These are phyloP conservation scores for Microascus cirrosus DNA, from an alignment of 2,329 filamentous ascomycete species.

Conservation along the genomic window DNA sequence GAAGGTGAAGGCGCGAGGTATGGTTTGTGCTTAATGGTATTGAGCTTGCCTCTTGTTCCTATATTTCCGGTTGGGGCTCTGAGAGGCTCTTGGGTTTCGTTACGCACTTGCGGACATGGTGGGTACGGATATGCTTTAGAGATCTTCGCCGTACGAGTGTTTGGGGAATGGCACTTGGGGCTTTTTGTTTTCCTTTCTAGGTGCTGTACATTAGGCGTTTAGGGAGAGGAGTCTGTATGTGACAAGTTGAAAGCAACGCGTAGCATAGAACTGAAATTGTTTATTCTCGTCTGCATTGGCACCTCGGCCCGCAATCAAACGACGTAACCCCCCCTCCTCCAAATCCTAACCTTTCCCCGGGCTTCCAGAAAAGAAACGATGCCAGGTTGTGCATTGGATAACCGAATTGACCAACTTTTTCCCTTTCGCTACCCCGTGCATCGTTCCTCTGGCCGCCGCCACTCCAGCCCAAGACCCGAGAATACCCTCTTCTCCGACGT, in stretches of 20 bases:
- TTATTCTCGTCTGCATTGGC: background rate
- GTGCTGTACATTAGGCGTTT: conserved; percentile 25
- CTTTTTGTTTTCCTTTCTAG: background rate
- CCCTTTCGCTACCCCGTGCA: conserved; percentile 45
- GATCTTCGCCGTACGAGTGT: background rate
- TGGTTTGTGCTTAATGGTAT: background rate
- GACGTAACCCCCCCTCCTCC: background rate
- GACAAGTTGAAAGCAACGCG: background rate
- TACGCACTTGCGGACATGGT: background rate
- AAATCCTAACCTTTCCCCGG: too few species aligned
- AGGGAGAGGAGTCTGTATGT: background rate
- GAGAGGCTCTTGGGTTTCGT: background rate
- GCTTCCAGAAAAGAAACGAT: too few species aligned
- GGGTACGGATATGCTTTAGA: background rate
- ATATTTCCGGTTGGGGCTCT: background rate
- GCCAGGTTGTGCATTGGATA: too few species aligned
- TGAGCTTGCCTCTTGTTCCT: background rate
- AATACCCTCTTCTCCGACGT: conserved; percentile 76
- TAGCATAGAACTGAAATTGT: background rate
- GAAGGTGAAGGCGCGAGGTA: background rate
- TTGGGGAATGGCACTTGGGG: too few species aligned
- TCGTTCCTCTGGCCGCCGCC: conserved; percentile 53
- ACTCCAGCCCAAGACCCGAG: conserved; percentile 59
- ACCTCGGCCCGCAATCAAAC: background rate
- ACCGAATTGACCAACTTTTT: background rate